Conservation (phyloP, 192 early-diverging fungal genomes). For the Backusella liffmaniae region DNA sequence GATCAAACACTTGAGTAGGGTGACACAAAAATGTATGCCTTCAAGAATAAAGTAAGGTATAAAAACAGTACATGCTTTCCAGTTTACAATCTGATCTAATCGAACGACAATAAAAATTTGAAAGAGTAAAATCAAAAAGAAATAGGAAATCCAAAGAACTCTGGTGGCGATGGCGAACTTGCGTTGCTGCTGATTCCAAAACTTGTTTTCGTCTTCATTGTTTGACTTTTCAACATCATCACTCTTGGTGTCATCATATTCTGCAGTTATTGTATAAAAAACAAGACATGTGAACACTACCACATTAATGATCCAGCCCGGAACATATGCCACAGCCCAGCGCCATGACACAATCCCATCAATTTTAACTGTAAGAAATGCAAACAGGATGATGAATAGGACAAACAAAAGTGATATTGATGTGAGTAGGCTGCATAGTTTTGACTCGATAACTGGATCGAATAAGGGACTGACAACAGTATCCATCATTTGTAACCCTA, state of each 20-base stretch:
- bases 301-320: constrained; percentile 75
- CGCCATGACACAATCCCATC: constrained; percentile 72
- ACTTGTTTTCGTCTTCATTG: constrained; percentile 19
- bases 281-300: constrained; percentile 32
- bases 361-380: constrained; percentile 72
- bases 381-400: constrained; percentile 80
- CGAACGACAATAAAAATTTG: constrained; percentile 74
- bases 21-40: constrained; percentile 56
- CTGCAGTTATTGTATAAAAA: constrained; percentile 24
- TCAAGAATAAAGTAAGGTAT: constrained; percentile 86
- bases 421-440: constrained; percentile 60
- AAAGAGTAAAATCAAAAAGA: constrained; percentile 65
- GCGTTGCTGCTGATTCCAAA: not conserved
- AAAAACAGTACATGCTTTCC: constrained; percentile 69
- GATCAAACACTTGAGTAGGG: not conserved
- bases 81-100: constrained; percentile 62
- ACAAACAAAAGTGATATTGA: constrained; percentile 49
- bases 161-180: not conserved
- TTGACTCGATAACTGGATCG: constrained; percentile 62
- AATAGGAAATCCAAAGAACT: constrained; percentile 23
- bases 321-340: constrained; percentile 76
- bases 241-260: constrained; percentile 46
- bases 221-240: constrained; percentile 34
- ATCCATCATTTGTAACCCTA: constrained; percentile 75
- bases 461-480: constrained; percentile 65